Percentiles rank a stretch among this genome's conserved stretches.
Evolutionary conservation across 2,329 filamentous ascomycete genomes (phyloP).

Genomic region (Pezicula radicicola): DNA sequence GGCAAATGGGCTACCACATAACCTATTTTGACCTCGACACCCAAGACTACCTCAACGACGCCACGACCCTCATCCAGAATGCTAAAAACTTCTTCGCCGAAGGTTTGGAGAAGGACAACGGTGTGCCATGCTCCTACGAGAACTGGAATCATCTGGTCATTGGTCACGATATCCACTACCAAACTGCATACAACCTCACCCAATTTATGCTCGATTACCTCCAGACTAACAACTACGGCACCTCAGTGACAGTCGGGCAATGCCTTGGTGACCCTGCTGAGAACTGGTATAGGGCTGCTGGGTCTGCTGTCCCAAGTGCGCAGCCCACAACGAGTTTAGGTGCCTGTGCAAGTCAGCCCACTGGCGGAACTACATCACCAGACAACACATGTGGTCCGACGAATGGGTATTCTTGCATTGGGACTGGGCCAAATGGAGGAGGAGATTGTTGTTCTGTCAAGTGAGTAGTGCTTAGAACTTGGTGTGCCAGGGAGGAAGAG

Average conservation of each 20-base stretch:
- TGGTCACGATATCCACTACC: conserved; percentile 34
- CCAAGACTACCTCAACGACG: conserved; percentile 43
- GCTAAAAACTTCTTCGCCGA: conserved; percentile 39
- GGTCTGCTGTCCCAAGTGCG: too few relatives aligned
- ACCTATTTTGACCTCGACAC: conserved; percentile 48
- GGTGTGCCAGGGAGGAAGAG: too few relatives aligned
- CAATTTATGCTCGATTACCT: conserved; percentile 28
- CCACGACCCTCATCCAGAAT: conserved; percentile 37
- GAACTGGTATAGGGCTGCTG: conserved; percentile 35
- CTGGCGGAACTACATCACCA: too few relatives aligned
- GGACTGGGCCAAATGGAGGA: too few relatives aligned
- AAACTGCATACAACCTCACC: conserved; percentile 26
- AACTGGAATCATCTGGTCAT: conserved; percentile 35
- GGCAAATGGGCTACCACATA: conserved; percentile 40
- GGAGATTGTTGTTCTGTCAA: too few relatives aligned
- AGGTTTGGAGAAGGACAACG: conserved; percentile 27
- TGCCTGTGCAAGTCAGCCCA: too few relatives aligned
- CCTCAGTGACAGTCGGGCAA: conserved; percentile 38
- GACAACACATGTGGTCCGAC: too few relatives aligned
- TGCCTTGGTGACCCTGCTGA: conserved; percentile 39
- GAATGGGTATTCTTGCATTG: too few relatives aligned
- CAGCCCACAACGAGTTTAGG: too few relatives aligned
- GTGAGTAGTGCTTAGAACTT: too few relatives aligned
- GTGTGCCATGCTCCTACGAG: conserved; percentile 5
- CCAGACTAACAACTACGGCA: conserved; percentile 29